phyloP scores from a whole-genome alignment of 2,329 filamentous ascomycete species.

The Rutstroemia sp. region DNA sequence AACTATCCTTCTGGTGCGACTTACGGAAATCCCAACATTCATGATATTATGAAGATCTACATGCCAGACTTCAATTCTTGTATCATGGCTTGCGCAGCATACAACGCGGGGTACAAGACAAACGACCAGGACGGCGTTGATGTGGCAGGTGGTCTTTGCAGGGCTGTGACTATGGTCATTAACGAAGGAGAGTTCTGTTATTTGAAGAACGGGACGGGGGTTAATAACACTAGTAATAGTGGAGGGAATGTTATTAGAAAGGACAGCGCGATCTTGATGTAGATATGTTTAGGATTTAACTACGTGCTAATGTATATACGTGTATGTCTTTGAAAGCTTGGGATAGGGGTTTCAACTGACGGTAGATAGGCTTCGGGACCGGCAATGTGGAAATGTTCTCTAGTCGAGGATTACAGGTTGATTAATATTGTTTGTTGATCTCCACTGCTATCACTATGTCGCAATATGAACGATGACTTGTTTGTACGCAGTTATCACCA shows the following conservation, averaged over 20 bases:
- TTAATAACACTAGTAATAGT: conserved; percentile 5
- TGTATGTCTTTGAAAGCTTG: not conserved
- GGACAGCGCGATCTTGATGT: conserved; percentile 9
- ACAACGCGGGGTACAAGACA: not conserved
- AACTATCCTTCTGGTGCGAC: conserved; percentile 3
- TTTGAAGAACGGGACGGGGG: conserved; percentile 10
- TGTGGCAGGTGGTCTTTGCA: conserved; percentile 1
- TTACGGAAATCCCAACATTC: conserved; percentile 1
- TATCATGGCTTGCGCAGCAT: conserved; percentile 6
- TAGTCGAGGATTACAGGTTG: too few relatives aligned
- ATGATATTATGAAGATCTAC: conserved; percentile 10
- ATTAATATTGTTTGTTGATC: too few relatives aligned
- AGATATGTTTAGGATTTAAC: not conserved
- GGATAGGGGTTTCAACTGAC: too few relatives aligned
- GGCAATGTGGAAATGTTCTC: too few relatives aligned
- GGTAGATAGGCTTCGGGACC: too few relatives aligned
- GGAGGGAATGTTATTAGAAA: not conserved
- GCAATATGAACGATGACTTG: too few relatives aligned
- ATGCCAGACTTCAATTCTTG: not conserved
- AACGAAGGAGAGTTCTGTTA: conserved; percentile 6
- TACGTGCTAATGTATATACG: too few relatives aligned
- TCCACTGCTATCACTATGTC: too few relatives aligned
- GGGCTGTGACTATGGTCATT: conserved; percentile 4
- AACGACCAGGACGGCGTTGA: not conserved
- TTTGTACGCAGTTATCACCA: too few relatives aligned